Base-by-base conservation (phyloP, 768 basidiomycete genomes). In the Erythrobasidium yunnanense region DNA sequence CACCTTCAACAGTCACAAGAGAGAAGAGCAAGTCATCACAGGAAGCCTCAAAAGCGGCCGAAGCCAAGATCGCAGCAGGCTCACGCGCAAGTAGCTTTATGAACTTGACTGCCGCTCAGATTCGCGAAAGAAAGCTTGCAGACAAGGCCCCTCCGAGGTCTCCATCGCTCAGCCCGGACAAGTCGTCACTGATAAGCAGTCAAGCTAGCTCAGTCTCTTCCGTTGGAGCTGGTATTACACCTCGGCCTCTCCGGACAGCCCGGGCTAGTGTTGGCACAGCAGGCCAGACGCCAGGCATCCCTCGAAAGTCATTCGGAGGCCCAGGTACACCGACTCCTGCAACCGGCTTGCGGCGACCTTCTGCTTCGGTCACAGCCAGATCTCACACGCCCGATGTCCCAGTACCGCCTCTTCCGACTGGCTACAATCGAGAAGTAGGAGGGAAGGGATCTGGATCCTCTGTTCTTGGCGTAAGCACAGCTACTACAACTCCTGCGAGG, bases 1-100 rank as follows among this genome's bases (percentile, higher is more conserved):
- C 49, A 17, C 56, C 60, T 3, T 63, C 60, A 50, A 63, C 60
- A 2, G 38, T 63, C 25, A 38, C 60, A 27, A 13, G 60, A 32
- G 6, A 51, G 27, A 38, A 29, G 5, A 52, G 25, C 4, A 63
- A 65, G 33, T 30, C 32, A 3, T 53, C 60, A 1, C 35, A 15
- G 8, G 60, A 62, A 53, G 67, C 67, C 34, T 6, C 22, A 68
- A 75, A 30, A 78, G 55, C 34, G 4, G 67, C 67, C 13, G 57
- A 30, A 35, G 42, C 67, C n/a, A 46, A 78, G 66, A 84, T 91
- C 66, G 88, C 89, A 2, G 84, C 84, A 4, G 89, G 89, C 2
- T 88, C 88, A 1, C 80, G 90, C 49, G 89, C 90, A 8, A 86
- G 87, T 46, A 87, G 85, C 75, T 91, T 90, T 74, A 79, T 86